Percentiles rank a stretch among this genome's conserved stretches.
These are phyloP conservation scores for Cordia subcordata DNA, from an alignment of 257 asterid genomes.

Conservation along the genomic window DNA sequence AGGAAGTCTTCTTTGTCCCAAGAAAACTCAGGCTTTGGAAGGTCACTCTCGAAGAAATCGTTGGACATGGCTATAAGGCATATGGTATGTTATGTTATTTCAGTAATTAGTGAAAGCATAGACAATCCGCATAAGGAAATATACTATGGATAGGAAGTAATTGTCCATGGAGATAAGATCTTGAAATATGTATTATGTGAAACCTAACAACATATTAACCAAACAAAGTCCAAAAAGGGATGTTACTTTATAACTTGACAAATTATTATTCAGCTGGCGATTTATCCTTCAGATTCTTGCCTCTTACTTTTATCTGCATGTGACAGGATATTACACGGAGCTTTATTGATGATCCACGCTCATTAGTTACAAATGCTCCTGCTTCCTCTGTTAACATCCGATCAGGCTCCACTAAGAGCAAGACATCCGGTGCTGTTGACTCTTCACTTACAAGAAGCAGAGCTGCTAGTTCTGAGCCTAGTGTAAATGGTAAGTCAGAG, in stretches of 20 bases:
- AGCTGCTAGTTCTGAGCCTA: conserved; percentile 18
- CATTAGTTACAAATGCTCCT: conserved; percentile 10
- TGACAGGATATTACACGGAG: conserved; percentile 24
- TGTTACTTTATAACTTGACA: not conserved
- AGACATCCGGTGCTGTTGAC: conserved; percentile 14
- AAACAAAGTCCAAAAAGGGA: not conserved
- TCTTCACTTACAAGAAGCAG: conserved; percentile 20
- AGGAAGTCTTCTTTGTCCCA: conserved; percentile 16
- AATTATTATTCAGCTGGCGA: not conserved
- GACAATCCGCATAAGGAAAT: not conserved
- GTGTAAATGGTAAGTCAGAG: conserved; percentile 25
- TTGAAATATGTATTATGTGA: not conserved
- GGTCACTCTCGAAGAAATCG: conserved; percentile 25
- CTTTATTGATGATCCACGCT: conserved; percentile 12
- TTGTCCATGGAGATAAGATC: too few species aligned
- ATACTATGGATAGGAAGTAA: conserved; percentile 1
- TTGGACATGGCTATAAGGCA: conserved; percentile 32
- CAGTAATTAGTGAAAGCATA: not conserved
- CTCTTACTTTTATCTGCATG: conserved; percentile 1
- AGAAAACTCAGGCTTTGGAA: conserved; percentile 26
- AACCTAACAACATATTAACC: not conserved
- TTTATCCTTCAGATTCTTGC: not conserved
- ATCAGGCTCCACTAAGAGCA: conserved; percentile 16
- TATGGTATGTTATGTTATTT: conserved; percentile 21
- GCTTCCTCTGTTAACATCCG: conserved; percentile 20